Conservation (phyloP, 148 eudicot genomes). For the Cornus suecica region DNA sequence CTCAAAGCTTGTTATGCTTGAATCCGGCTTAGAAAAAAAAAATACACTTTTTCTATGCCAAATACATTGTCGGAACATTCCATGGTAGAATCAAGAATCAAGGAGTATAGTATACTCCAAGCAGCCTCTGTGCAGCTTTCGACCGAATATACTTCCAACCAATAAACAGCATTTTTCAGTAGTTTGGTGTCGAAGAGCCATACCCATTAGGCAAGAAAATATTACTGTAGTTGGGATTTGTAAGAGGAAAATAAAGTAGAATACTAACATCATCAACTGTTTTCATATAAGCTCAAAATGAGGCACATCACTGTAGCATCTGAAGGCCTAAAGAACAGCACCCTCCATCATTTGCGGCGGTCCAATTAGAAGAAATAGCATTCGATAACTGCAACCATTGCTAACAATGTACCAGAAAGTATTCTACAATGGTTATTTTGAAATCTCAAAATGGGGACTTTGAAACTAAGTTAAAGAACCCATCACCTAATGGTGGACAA, state of each 20-base stretch:
- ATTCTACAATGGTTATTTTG: neutral
- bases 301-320: neutral
- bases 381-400: neutral
- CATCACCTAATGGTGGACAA: constrained; percentile 16
- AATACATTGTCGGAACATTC: too few species aligned
- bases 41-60: too few species aligned
- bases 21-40: too few species aligned
- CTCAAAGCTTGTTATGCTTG: neutral
- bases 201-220: neutral
- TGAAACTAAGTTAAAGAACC: constrained; percentile 18
- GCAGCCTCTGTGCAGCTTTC: neutral
- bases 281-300: neutral
- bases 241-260: neutral
- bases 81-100: neutral
- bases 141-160: neutral
- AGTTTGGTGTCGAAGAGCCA: neutral
- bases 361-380: neutral
- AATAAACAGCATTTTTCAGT: neutral
- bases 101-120: neutral
- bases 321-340: neutral
- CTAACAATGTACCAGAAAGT: neutral
- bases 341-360: neutral
- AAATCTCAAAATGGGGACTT: constrained; percentile 3
- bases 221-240: neutral
- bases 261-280: neutral